Base-by-base conservation (phyloP, 257 asterid species). In the Capsicum baccatum region DNA sequence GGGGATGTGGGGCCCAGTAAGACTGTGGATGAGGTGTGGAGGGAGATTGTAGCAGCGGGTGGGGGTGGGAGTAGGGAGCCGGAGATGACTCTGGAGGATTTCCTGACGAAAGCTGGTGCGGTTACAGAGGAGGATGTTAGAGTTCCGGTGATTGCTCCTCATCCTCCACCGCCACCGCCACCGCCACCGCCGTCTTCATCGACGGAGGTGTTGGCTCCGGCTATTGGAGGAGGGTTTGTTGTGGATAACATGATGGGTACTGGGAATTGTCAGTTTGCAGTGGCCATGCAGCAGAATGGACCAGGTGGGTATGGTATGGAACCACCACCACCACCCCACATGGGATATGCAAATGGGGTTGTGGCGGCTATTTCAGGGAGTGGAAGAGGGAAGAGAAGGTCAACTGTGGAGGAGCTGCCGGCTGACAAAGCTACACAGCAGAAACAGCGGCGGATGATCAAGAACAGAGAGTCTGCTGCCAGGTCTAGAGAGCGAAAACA, bases 401-500 rank as follows among this genome's bases (percentile, higher is more conserved):
- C 88, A 83, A 91, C 90, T 2, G 94, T 89, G 76, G 98, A 94
- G 85, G 99, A 94, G 55, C 86, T 83, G 86, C 92, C 93, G 59
- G 89, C 93, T 11, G 99, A 96, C 85, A 96, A 92, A 87, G 98
- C 99, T 54, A 92, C 99, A 13, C 99, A 94, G 90, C 99, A 96
- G 91, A 96, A 92, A 89, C 99, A 96, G 92, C 90, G 95, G 88
- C 89, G 99, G 63, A 96, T 96, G 99, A 96, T 96, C 82, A 96
- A 96, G 89, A 96, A 96, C 88, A 90, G 99, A 86, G 99, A 96
- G 83, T 94, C 98, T 83, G 99, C 99, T 42, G 99, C 99, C 26
- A 89, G 98, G 92, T 96, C 99, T 52, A 89, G 99, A 79, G 99
- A 96, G 85, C 90, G 99, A 76, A 96, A 96, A 87, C 99, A 96